Conservation (phyloP, 2,329 filamentous ascomycete genomes). For the Cytospora chrysosperma region DNA sequence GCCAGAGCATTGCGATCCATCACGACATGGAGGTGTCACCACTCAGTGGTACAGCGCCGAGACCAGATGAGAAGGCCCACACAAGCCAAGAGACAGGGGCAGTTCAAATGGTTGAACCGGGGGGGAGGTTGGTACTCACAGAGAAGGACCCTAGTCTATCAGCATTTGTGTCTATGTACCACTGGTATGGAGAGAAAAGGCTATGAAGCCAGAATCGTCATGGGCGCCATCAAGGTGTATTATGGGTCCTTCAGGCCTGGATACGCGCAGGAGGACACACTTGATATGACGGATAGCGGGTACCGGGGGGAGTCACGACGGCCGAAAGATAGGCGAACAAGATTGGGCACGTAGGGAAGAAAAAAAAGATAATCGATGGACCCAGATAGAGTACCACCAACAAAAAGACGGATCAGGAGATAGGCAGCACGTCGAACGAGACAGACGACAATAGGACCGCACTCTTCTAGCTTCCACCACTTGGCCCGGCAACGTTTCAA, state of each 20-base stretch:
- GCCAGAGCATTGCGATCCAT: not conserved
- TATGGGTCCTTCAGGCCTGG: slow-evolving; percentile 4
- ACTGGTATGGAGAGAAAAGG: slow-evolving; percentile 3
- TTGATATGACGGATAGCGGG: not conserved
- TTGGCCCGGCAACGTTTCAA: not conserved
- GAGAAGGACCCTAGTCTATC: slow-evolving; percentile 7
- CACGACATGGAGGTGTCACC: not conserved
- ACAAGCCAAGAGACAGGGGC: not conserved
- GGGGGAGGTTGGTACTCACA: slow-evolving; percentile 6
- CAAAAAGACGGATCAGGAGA: not conserved
- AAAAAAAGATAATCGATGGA: not conserved
- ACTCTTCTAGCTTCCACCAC: slow-evolving; percentile 13
- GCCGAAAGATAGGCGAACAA: not conserved
- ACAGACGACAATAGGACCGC: slow-evolving; percentile 13
- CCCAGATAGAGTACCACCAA: too few relatives aligned
- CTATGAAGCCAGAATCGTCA: slow-evolving; percentile 22
- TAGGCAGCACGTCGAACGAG: slow-evolving; percentile 4
- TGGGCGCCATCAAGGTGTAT: slow-evolving; percentile 22
- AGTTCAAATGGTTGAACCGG: not conserved
- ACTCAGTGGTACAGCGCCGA: not conserved
- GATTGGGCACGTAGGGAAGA: not conserved
- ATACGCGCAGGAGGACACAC: not conserved
- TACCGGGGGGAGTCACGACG: slow-evolving; percentile 3
- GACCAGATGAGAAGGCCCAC: slow-evolving; percentile 2
- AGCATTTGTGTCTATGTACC: not conserved